Evolutionary conservation across 2,329 filamentous ascomycete species (phyloP), one percentile per base, ranked within the genome.

Genomic region (Drechslerella dactyloides): DNA sequence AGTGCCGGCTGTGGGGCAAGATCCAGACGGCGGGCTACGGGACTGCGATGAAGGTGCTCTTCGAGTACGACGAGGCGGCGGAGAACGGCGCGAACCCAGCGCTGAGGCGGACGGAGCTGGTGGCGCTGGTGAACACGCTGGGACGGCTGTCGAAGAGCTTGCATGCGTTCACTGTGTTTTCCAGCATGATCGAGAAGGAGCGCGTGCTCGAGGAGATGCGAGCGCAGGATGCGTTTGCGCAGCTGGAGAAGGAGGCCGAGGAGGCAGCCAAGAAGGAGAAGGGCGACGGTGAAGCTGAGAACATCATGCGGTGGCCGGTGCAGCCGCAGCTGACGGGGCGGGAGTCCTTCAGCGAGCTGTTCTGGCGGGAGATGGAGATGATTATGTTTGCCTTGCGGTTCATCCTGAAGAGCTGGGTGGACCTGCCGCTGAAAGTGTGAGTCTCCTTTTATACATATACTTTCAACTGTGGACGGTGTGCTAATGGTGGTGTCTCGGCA

Each of bases 1-100:
- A 99, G 82, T 99, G 94, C 81, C 88, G 94, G 7, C 87, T 99
- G 1, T 99, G 94, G 94, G 94, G 94, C 54, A 99, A 99, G 81
- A 82, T 99, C 40, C 94, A 99, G 81, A 96, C 92, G 0, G 90
- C 90, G 11, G 94, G 94, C 1, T 97, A 97, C 78, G 94, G 94
- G 55, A 91, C 94, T 0, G 94, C 94, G 0, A 82, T 99, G 74
- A 99, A 99, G 81, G 89, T 99, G 2, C 84, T 99, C 1, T 99
- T 99, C 77, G 94, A 99, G 80, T 94, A 92, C 74, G 92, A 96
- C 17, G 76, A 77, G 44, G 73, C 74, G 46, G 59, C 60, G 75
- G 84, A 88, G 74, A 83, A 82, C 27, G 83, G 83, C 23, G 84
- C 86, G 68, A 86, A 87, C 76, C 92, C 91, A 0, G 82, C 85